These are phyloP conservation scores for Rosellinia necatrix DNA, from an alignment of 2,329 filamentous ascomycete species.

Conservation along the genomic window DNA sequence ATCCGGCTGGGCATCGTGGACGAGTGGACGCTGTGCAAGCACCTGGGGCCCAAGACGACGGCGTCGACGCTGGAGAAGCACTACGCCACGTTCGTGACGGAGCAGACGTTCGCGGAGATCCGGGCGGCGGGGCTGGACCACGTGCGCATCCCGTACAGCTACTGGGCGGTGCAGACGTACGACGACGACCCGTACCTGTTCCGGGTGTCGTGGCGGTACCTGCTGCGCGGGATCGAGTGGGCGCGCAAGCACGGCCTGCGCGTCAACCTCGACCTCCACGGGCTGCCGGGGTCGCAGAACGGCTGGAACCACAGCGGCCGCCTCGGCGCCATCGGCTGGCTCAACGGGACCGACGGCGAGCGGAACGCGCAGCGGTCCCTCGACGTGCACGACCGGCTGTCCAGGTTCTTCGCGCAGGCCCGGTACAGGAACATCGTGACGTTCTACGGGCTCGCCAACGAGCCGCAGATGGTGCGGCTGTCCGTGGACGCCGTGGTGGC, in stretches of 20 bases:
- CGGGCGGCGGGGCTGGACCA: slow-evolving; percentile 89
- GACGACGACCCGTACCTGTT: slow-evolving; percentile 85
- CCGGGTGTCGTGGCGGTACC: slow-evolving; percentile 88
- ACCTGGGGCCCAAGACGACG: slow-evolving; percentile 69
- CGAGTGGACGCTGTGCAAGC: slow-evolving; percentile 78
- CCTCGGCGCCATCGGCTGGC: slow-evolving; percentile 80
- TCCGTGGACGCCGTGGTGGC: slow-evolving; percentile 67
- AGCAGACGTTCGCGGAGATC: slow-evolving; percentile 83
- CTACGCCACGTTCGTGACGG: slow-evolving; percentile 86
- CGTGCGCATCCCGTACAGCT: slow-evolving; percentile 92
- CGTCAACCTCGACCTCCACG: slow-evolving; percentile 91
- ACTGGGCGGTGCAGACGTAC: slow-evolving; percentile 91
- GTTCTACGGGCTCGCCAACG: slow-evolving; percentile 94
- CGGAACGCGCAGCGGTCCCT: slow-evolving; percentile 80
- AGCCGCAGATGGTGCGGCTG: slow-evolving; percentile 84
- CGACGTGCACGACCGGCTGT: slow-evolving; percentile 84
- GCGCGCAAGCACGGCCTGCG: slow-evolving; percentile 89
- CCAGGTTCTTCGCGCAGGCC: slow-evolving; percentile 89
- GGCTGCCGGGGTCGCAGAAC: slow-evolving; percentile 90
- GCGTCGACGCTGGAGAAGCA: slow-evolving; percentile 80
- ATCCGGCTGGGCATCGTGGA: slow-evolving; percentile 72
- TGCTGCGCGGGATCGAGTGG: slow-evolving; percentile 91
- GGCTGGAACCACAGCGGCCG: slow-evolving; percentile 96
- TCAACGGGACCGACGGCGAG: slow-evolving; percentile 85
- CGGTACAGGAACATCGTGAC: slow-evolving; percentile 90